Evolutionary conservation across 148 eudicot species (phyloP).

Genomic region (Beta vulgaris): DNA sequence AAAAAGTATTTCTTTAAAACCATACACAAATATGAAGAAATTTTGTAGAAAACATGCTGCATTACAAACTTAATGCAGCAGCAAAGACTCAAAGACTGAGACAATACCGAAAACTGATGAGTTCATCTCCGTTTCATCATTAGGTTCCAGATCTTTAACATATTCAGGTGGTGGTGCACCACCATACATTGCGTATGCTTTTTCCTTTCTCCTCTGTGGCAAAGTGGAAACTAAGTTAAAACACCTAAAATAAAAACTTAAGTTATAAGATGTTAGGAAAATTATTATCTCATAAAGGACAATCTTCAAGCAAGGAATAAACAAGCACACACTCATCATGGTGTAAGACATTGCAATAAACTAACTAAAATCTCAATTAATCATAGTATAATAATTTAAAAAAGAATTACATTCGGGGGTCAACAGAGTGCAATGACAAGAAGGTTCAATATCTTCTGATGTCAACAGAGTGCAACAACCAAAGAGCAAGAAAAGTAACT

Average conservation of each 20-base stretch:
- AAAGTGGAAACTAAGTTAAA: slow-evolving; percentile 10
- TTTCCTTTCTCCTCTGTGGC: slow-evolving; percentile 71
- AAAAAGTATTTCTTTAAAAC: neutral
- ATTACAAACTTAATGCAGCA: neutral
- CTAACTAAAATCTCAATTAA: neutral
- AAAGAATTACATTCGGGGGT: too few species aligned
- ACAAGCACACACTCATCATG: neutral
- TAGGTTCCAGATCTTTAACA: slow-evolving; percentile 29
- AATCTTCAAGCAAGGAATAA: neutral
- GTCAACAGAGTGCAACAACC: neutral
- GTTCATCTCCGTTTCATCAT: slow-evolving; percentile 42
- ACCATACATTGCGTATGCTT: slow-evolving; percentile 67
- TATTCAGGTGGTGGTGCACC: slow-evolving; percentile 56
- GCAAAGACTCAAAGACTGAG: neutral
- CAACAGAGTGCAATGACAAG: too few species aligned
- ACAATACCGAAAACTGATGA: slow-evolving; percentile 70
- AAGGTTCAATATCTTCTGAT: neutral
- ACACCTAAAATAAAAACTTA: neutral
- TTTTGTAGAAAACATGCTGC: neutral
- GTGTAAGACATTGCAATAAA: neutral
- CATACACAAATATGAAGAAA: neutral
- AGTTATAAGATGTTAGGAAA: neutral
- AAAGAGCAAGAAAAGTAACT: neutral
- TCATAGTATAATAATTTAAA: too few species aligned
- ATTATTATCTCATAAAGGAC: neutral